Evolutionary conservation across 495 filamentous ascomycete species (phyloP), one percentile per base, ranked within the genome.

Genomic region (Hypoxylon perforatum): DNA sequence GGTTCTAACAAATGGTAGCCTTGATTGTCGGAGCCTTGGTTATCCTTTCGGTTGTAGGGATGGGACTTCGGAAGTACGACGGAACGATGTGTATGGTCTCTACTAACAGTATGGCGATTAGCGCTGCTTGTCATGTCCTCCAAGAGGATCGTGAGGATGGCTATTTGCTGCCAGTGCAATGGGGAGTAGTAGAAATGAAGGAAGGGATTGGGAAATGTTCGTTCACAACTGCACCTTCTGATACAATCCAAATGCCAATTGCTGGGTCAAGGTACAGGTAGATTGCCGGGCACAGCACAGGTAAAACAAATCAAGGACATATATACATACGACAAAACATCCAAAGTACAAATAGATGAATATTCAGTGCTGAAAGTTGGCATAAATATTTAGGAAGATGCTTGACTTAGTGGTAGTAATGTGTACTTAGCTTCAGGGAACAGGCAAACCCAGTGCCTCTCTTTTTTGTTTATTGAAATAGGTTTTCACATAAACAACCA

Each of bases 191-290:
- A n/a, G 45, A 49, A 30, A 30, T 49, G 1, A 49, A 14, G 19
- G 19, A 49, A 4, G 45, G 45, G 45, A 30, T 49, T 23, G 45
- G 45, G 45, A 49, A 49, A 17, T 49, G 45, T 30, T 6, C 45
- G 1, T 49, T 49, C n/a, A 49, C 45, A 7, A 49, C 41, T 86
- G 85, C 17, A 15, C 39, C 39, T n/a, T 42, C 14, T 2, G 14
- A 42, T n/a, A 42, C 14, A 6, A 15, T 42, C 12, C 12, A 17
- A 17, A 42, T 15, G 15, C 39, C 39, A 42, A n/a, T 15, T 1
- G 14, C 39, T 17, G n/a, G n/a, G 39, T 17, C 8, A 3, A 42
- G 4, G 15, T 42, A 42, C n/a, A 15, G n/a, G n/a, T 42, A 42
- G 17, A 28, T 28, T 28, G 25, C 3, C 3, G 25, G 7, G 25